A percentile compares a stretch with the other conserved stretches of the same genome.
phyloP scores from a whole-genome alignment of 139 green algal genomes.

The Micromonas pusilla region DNA sequence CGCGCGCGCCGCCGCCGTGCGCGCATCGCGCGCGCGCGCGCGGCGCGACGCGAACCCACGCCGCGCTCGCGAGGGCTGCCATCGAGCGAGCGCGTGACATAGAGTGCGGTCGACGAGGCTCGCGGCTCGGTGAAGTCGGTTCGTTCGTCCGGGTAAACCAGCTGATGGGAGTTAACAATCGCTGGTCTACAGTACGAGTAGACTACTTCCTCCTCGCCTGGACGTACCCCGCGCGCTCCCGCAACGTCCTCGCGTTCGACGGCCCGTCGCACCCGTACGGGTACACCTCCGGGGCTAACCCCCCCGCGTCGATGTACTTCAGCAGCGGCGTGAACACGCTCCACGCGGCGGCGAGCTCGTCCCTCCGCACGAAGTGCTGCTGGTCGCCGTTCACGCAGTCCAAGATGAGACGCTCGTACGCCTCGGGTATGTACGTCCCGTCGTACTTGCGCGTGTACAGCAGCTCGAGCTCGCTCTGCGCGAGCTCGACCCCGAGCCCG shows the following conservation, averaged over 20 bases:
- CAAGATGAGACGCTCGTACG: slow-evolving; percentile 90
- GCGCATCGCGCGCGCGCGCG: too few species aligned
- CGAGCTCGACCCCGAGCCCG: slow-evolving; percentile 35
- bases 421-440: slow-evolving; percentile 72
- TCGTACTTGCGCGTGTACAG: slow-evolving; percentile 38
- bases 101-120: too few species aligned
- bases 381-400: slow-evolving; percentile 85
- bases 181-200: too few species aligned
- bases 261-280: slow-evolving; percentile 39
- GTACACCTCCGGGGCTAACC: slow-evolving; percentile 48
- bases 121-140: too few species aligned
- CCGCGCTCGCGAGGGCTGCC: too few species aligned
- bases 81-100: too few species aligned
- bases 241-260: slow-evolving; percentile 8
- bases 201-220: too few species aligned
- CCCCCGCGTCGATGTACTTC: slow-evolving; percentile 63
- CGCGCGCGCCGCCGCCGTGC: too few species aligned
- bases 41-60: too few species aligned
- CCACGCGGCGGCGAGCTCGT: slow-evolving; percentile 65
- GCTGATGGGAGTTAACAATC: too few species aligned
- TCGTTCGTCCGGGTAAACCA: too few species aligned
- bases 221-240: neutral
- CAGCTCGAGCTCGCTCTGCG: slow-evolving; percentile 45
- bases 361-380: slow-evolving; percentile 88
- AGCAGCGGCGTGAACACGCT: slow-evolving; percentile 86